Base-by-base conservation (phyloP, 257 asterid species). In the Pogostemon cablin region DNA sequence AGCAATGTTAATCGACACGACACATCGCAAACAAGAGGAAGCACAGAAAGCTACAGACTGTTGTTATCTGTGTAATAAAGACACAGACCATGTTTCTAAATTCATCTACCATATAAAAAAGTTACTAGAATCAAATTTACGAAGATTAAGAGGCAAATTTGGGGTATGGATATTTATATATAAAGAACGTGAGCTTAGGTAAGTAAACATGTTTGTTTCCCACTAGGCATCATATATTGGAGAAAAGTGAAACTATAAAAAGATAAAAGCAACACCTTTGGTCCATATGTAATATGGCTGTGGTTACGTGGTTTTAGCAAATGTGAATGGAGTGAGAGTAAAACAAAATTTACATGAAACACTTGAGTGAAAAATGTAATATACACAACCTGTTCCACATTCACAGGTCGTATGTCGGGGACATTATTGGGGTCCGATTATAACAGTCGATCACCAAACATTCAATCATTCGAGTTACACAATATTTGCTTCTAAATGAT, bases 251-350 rank as follows among this genome's bases (percentile, higher is more conserved):
- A 25, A 25, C 32, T 25, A 25, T 25, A 25, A 20, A 20, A 20
- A 20, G 25, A 20, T 20, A 20, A 25, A 25, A 25, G 1, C 32
- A 25, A 25, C 32, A 25, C 1, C n/a, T 46, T 9, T 46, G 15
- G 48, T 3, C 7, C 60, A 48, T 34, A 35, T 49, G 7, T 12
- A 66, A 50, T 7, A 57, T 34, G 39, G 48, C 9, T 35, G 11
- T 20, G 6, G 34, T 72, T 25, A 62, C 46, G 49, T 38, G 34
- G 62, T 49, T 39, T 49, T 12, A 49, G 20, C 56, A 39, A 6
- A 40, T 7, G 2, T 61, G 63, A 48, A 5, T 15, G 62, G 44
- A 72, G 77, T 63, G 17, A 52, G 60, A 72, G 77, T 72, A 54
- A 64, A 72, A 59, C 65, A 64, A 72, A 40, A 44, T 42, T 43